Percentiles rank a stretch among this genome's conserved stretches.
Evolutionary conservation across 2,329 filamentous ascomycete species (phyloP).

Genomic region (Myriosclerotinia scirpicola): DNA sequence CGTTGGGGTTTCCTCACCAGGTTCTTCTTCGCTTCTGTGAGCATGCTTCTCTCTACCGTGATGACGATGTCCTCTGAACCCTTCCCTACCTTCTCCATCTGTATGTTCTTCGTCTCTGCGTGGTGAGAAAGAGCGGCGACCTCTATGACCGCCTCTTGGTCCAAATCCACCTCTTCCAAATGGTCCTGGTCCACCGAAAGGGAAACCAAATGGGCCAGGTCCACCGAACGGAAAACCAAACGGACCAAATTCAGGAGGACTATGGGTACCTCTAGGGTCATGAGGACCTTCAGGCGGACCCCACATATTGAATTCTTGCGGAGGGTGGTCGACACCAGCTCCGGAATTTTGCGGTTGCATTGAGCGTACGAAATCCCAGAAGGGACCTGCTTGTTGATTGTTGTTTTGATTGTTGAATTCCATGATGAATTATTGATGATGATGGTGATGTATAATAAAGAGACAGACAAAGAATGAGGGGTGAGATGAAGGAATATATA

Average conservation of each 20-base stretch:
- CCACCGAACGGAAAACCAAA: slow-evolving; percentile 20
- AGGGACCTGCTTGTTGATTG: slow-evolving; percentile 29
- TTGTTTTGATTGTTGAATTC: slow-evolving; percentile 37
- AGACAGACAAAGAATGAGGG: background rate
- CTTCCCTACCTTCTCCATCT: slow-evolving; percentile 27
- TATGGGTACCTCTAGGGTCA: background rate
- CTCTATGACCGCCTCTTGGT: slow-evolving; percentile 27
- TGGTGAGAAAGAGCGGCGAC: slow-evolving; percentile 28
- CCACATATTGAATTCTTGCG: slow-evolving; percentile 25
- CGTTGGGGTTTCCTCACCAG: slow-evolving; percentile 23
- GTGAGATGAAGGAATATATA: slow-evolving; percentile 18
- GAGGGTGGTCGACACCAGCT: slow-evolving; percentile 37
- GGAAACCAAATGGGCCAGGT: slow-evolving; percentile 17
- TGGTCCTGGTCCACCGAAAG: slow-evolving; percentile 21
- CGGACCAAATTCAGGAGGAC: background rate
- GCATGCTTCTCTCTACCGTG: slow-evolving; percentile 29
- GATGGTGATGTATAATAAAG: slow-evolving; percentile 11
- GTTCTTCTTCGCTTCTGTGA: slow-evolving; percentile 10
- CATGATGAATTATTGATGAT: slow-evolving; percentile 33
- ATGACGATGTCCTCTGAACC: slow-evolving; percentile 42
- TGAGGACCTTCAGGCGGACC: slow-evolving; percentile 19
- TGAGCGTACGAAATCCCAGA: slow-evolving; percentile 38
- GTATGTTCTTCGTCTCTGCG: slow-evolving; percentile 31
- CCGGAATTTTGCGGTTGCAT: slow-evolving; percentile 33
- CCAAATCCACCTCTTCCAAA: slow-evolving; percentile 28